Base-by-base conservation (phyloP, 2,329 filamentous ascomycete species). In the Fusarium tuaranense region DNA sequence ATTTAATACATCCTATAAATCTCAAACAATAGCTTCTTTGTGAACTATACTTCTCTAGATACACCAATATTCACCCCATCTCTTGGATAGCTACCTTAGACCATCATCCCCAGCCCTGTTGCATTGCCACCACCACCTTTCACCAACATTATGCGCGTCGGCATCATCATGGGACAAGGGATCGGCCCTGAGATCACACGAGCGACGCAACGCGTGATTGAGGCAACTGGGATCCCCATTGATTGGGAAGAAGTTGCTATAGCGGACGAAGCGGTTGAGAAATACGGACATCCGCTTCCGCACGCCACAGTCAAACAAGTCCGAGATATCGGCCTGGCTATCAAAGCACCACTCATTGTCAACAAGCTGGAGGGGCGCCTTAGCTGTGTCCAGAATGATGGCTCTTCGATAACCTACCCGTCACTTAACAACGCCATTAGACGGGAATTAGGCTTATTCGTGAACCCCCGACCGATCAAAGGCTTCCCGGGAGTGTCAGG, bases 341-440 rank as follows among this genome's bases (percentile, higher is more conserved):
- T 68, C 20, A 68, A 68, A n/a, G 66, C 66, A 27, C 66, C 66
- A 3, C 61, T 68, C 13, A 68, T 68, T 9, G 61, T 68, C 18
- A 38, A 68, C 14, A 68, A 68, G 7, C 66, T 68, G 4, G 22
- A 68, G 39, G 61, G 66, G 4, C 61, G 66, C 2, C 58, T 65
- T n/a, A 60, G n/a, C 9, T 68, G 66, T 25, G 10, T 36, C 18
- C 66, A 68, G 34, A 10, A 53, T 44, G 66, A 68, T 10, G 66
- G 66, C n/a, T 41, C 32, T 18, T 14, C 30, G 1, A 7, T 14
- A 12, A 68, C 66, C 3, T 68, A 68, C 4, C 66, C 66, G 12
- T 68, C 61, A 12, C 66, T 68, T 18, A 68, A 68, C 22, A 68
- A 65, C 20, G 66, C 66, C 9, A 68, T 68, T 7, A 51, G 66